phyloP scores from a whole-genome alignment of 768 basidiomycete species.

The Pseudohyphozyma bogoriensis region DNA sequence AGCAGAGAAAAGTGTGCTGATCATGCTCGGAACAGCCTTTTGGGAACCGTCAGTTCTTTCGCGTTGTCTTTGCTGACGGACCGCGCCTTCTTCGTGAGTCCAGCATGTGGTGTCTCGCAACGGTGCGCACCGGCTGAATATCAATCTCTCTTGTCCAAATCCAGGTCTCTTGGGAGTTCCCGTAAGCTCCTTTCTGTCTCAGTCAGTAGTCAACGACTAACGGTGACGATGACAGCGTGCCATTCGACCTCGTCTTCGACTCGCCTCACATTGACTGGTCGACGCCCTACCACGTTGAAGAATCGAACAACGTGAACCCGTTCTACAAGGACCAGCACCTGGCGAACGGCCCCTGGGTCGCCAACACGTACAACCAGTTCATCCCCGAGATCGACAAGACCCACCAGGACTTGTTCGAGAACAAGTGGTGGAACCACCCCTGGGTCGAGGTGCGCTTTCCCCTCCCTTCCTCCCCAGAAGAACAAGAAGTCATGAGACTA shows the following conservation, averaged over 20 bases:
- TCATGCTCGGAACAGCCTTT: not conserved
- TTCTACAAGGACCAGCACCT: not conserved
- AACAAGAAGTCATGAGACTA: not conserved
- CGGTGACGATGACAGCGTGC: too few species aligned
- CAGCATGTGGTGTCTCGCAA: too few species aligned
- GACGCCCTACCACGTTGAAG: not conserved
- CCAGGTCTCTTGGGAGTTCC: too few species aligned
- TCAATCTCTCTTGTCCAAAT: too few species aligned
- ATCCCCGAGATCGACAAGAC: not conserved
- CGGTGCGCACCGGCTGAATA: too few species aligned
- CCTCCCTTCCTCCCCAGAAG: not conserved
- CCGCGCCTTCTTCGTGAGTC: slow-evolving; percentile 18
- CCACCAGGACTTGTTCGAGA: not conserved
- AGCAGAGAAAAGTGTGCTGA: not conserved
- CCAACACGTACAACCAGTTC: not conserved
- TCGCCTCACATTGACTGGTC: slow-evolving; percentile 19
- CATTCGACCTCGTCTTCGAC: slow-evolving; percentile 23
- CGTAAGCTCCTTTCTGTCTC: too few species aligned
- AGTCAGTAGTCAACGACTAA: slow-evolving; percentile 9
- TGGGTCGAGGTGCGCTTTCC: not conserved
- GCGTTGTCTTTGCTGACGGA: slow-evolving; percentile 12
- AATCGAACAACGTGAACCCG: not conserved
- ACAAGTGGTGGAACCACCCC: not conserved
- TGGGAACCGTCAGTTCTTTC: not conserved
- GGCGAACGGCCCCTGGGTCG: not conserved